Percentiles rank a stretch among this genome's conserved stretches.
Conservation (phyloP, 1,284 basidiomycete species). For the Stereum hirsutum region DNA sequence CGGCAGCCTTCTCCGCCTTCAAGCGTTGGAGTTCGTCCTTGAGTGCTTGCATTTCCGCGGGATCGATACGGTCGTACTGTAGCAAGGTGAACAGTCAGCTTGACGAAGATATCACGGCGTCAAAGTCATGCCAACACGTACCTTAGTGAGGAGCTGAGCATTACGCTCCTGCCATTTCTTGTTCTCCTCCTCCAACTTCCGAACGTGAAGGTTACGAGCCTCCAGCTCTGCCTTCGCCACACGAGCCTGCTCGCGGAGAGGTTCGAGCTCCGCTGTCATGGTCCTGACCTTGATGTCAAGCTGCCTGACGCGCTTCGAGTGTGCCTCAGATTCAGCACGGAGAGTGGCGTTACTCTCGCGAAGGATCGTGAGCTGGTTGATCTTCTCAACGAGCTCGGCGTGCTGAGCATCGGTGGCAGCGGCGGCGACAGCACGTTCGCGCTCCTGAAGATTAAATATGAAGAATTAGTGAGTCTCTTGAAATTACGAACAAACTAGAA, state of each 20-base stretch:
- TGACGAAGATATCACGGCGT: background rate
- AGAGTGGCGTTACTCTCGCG: constrained; percentile 86
- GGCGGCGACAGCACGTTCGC: constrained; percentile 62
- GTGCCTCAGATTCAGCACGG: constrained; percentile 63
- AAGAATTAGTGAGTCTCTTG: constrained; percentile 5
- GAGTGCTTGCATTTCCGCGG: constrained; percentile 76
- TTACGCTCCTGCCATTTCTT: constrained; percentile 83
- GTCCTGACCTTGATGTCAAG: constrained; percentile 58
- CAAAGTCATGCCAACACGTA: too few species aligned
- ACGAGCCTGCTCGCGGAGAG: constrained; percentile 65
- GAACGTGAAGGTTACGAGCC: constrained; percentile 59
- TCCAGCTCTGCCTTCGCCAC: constrained; percentile 68
- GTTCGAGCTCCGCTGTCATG: constrained; percentile 60
- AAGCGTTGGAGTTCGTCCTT: constrained; percentile 64
- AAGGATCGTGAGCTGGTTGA: constrained; percentile 81
- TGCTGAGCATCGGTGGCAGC: constrained; percentile 75
- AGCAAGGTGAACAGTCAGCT: background rate
- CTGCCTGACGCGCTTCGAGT: constrained; percentile 55
- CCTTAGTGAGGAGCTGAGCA: constrained; percentile 72
- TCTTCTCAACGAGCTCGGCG: constrained; percentile 78
- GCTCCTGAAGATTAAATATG: constrained; percentile 43
- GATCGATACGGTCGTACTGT: constrained; percentile 83
- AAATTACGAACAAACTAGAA: background rate
- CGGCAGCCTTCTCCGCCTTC: constrained; percentile 27
- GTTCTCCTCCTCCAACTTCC: constrained; percentile 71